A percentile compares a stretch with the other conserved stretches of the same genome.
phyloP scores from a whole-genome alignment of 257 asterid species.

The Nicotiana obtusifolia region DNA sequence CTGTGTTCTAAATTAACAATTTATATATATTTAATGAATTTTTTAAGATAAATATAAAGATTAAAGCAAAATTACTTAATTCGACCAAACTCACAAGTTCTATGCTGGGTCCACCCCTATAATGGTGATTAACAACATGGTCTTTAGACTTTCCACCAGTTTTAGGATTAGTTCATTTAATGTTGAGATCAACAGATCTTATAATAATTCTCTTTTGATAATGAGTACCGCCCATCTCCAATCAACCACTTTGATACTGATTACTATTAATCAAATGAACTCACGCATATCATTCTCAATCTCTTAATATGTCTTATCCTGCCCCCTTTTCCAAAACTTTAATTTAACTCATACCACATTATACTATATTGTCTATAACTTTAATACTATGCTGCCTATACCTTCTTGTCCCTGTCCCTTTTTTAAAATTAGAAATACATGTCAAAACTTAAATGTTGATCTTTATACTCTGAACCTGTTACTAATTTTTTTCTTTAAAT shows the following conservation, averaged over 20 bases:
- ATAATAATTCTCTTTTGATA: no score
- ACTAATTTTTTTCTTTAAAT: background rate
- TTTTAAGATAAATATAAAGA: no score
- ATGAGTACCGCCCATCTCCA: background rate
- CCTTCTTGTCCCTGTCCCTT: background rate
- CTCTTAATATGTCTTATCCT: conserved; percentile 9
- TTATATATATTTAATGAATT: no score
- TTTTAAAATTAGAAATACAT: background rate
- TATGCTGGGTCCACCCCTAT: no score
- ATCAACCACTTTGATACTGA: conserved; percentile 18
- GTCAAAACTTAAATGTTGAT: background rate
- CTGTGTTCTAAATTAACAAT: no score
- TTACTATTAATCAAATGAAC: conserved; percentile 15
- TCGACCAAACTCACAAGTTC: no score
- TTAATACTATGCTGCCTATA: background rate
- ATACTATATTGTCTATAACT: background rate
- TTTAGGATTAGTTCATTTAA: background rate
- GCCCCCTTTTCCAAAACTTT: background rate
- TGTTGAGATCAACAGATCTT: background rate
- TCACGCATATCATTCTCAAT: conserved; percentile 8
- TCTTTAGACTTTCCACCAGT: background rate
- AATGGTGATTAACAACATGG: conserved; percentile 5
- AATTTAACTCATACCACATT: background rate
- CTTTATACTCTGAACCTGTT: background rate
- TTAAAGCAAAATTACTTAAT: no score